phyloP scores from a whole-genome alignment of 2,329 filamentous ascomycete genomes.

The Xylaria sp. region DNA sequence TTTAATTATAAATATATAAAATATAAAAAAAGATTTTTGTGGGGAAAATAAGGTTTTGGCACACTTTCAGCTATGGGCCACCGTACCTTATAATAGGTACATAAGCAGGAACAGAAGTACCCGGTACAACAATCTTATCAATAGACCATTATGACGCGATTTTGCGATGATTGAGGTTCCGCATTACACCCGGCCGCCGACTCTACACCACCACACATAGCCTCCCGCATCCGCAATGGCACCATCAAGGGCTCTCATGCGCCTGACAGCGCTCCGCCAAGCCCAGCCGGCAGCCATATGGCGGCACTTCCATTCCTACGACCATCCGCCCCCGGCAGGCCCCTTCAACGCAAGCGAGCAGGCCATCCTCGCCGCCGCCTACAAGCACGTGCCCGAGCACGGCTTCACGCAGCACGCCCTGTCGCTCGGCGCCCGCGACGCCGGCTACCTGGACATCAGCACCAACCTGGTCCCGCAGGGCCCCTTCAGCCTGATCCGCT shows the following conservation, averaged over 20 bases:
- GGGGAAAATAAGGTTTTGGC: too few relatives aligned
- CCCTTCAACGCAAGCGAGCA: constrained; percentile 77
- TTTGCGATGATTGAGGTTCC: background rate
- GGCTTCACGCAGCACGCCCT: constrained; percentile 85
- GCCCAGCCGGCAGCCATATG: constrained; percentile 15
- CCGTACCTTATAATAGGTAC: too few relatives aligned
- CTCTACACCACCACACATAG: background rate
- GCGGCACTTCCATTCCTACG: constrained; percentile 75
- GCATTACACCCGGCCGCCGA: background rate
- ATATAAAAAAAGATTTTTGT: too few relatives aligned
- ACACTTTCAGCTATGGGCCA: too few relatives aligned
- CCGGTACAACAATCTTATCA: background rate
- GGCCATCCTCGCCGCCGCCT: constrained; percentile 83
- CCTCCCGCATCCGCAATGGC: constrained; percentile 40
- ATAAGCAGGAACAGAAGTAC: too few relatives aligned
- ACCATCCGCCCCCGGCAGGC: constrained; percentile 69
- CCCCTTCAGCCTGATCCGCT: constrained; percentile 83
- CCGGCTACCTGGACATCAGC: constrained; percentile 87
- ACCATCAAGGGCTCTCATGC: constrained; percentile 44
- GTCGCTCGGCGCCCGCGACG: constrained; percentile 81
- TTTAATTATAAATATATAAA: too few relatives aligned
- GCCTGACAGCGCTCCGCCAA: constrained; percentile 33
- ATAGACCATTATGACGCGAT: background rate
- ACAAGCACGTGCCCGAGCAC: constrained; percentile 79
- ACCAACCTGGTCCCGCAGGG: constrained; percentile 83